Evolutionary conservation across 805 yeast genomes (phyloP).

Genomic region (Tetrapisispora phaffii): DNA sequence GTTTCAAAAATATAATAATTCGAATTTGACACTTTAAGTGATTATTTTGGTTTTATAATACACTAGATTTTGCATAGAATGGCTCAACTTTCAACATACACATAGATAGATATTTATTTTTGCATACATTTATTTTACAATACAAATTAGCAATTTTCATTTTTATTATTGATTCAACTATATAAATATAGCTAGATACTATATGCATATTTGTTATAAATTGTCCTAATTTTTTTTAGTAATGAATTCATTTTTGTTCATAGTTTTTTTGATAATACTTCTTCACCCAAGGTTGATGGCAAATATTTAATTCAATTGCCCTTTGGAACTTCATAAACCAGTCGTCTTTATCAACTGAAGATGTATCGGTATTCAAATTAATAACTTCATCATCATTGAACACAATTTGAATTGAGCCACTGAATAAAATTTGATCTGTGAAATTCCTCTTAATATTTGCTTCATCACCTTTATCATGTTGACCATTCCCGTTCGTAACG

Average conservation of each 20-base stretch:
- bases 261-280: conserved; percentile 19
- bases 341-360: conserved; percentile 42
- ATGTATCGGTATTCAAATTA: conserved; percentile 70
- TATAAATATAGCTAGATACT: no score
- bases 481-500: conserved; percentile 1
- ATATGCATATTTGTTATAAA: neutral
- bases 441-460: conserved; percentile 42
- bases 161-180: neutral
- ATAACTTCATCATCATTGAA: conserved; percentile 77
- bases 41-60: no score
- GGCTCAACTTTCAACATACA: neutral
- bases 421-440: conserved; percentile 60
- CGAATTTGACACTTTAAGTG: no score
- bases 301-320: conserved; percentile 45
- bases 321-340: conserved; percentile 60
- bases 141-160: neutral
- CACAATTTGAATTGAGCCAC: conserved; percentile 63
- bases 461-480: conserved; percentile 15
- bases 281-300: conserved; percentile 57
- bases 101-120: neutral
- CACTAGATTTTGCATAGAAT: neutral
- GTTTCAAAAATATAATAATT: no score
- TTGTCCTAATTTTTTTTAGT: neutral
- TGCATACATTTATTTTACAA: neutral
- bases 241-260: neutral